Evolutionary conservation across 495 filamentous ascomycete genomes (phyloP), one percentile per base, ranked within the genome.

Genomic region (Podospora pseudoanserina): DNA sequence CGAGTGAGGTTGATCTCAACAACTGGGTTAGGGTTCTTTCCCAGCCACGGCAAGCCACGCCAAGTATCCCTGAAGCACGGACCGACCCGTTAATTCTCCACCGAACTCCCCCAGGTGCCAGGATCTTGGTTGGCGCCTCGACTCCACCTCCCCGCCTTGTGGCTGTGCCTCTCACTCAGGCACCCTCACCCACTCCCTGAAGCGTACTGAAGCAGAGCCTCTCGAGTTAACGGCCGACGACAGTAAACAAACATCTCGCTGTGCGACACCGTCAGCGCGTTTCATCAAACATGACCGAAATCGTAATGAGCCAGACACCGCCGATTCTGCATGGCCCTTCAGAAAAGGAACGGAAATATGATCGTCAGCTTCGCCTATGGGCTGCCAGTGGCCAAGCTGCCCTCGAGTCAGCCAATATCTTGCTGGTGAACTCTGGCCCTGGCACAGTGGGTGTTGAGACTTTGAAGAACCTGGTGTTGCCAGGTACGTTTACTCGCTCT

Each of bases 331-430:
- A 83, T 19, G 89, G 86, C 34, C 92, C 92, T 44, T 89, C 89
- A 58, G 92, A 92, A 49, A 95, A 94, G 77, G 92, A 96, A 76
- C 91, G 89, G 79, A 95, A 92, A 76, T 99, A 99, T 81, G 95
- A 99, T 76, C 88, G 95, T 26, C 95, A 99, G 75, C 87, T 99
- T 27, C 91, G 96, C 34, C 80, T 99, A 28, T 99, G 95, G 95
- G 95, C 93, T 64, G 92, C 94, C 9, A 93, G 84, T 66, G 95
- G 95, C 15, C 95, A 99, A 78, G 85, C 89, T 72, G 93, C 92
- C 2, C 85, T 99, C 3, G 96, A 99, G 76, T 87, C 92, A 32
- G 89, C 96, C 2, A 92, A 94, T 67, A 88, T 99, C 6, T 84
- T 97, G 19, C 84, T 99, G 20, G 81, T 99, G 64, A 97, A 96